Evolutionary conservation across 257 asterid genomes (phyloP), one percentile per base, ranked within the genome.

Genomic region (Forsythia suspensa): DNA sequence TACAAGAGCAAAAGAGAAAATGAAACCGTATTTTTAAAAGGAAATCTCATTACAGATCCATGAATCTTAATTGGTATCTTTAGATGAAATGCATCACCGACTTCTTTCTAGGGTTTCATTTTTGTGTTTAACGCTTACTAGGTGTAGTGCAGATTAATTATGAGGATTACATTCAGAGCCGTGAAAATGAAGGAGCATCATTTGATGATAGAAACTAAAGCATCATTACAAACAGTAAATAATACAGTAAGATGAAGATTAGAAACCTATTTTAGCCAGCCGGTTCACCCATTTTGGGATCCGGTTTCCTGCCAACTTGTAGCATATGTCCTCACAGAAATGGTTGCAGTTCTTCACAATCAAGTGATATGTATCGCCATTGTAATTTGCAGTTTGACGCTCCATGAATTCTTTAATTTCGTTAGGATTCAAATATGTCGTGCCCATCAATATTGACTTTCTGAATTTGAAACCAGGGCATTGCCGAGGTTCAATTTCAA

Each of bases 281-380:
- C 98, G 93, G 76, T 94, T 94, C 37, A 94, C 94, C 98, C 98
- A 94, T 80, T 89, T 90, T 55, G 98, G 98, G 40, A 91, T 89
- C 55, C 80, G 85, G 20, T 84, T 91, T 70, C 94, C 91, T 0
- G 98, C 92, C 85, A 94, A 77, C 85, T 85, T 90, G 96, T 76
- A 77, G 84, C 98, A 91, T 69, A 87, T 79, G 72, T 94, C 98
- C 77, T 86, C 96, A 16, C 89, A 91, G 85, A 94, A 94, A 83
- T 94, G 98, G 88, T 94, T 92, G 89, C 98, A 94, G 82, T 94
- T 94, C 84, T 92, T 94, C 40, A 74, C 84, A 73, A 92, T 82
- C 82, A 94, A 84, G 87, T 92, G 96, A 82, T 94, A 94, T 0
- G 96, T 80, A 72, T 94, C 91, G 15, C 98, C 98, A 38, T 81